Conservation (phyloP, 768 basidiomycete genomes). For the Suillus occidentalis region DNA sequence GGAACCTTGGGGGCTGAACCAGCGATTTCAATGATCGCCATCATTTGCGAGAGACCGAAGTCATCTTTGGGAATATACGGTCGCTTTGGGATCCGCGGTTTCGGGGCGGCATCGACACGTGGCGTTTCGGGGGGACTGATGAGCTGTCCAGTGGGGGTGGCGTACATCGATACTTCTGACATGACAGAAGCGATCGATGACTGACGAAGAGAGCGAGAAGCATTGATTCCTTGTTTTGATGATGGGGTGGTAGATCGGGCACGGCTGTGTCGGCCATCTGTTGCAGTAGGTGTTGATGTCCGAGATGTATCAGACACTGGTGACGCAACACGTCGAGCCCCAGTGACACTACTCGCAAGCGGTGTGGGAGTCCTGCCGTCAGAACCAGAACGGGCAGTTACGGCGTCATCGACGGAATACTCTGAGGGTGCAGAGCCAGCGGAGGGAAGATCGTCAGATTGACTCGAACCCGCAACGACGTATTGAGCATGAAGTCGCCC, state of each 20-base stretch:
- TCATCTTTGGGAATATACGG: slow-evolving; percentile 70
- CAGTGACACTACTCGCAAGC: slow-evolving; percentile 11
- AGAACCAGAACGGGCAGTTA: slow-evolving; percentile 9
- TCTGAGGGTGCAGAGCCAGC: slow-evolving; percentile 38
- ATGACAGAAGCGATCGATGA: slow-evolving; percentile 76
- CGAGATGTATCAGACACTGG: slow-evolving; percentile 27
- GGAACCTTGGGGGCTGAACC: slow-evolving; percentile 41
- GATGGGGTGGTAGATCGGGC: slow-evolving; percentile 27
- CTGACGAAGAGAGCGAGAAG: slow-evolving; percentile 45
- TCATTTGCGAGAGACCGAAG: slow-evolving; percentile 84
- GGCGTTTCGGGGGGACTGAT: slow-evolving; percentile 26
- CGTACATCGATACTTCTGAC: slow-evolving; percentile 55
- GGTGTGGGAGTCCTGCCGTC: slow-evolving; percentile 34
- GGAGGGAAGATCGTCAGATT: slow-evolving; percentile 27
- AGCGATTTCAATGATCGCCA: slow-evolving; percentile 80
- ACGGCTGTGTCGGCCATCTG: slow-evolving; percentile 13
- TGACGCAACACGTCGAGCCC: slow-evolving; percentile 22
- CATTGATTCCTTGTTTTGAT: slow-evolving; percentile 29
- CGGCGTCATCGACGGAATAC: slow-evolving; percentile 53
- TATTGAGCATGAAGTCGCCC: slow-evolving; percentile 45
- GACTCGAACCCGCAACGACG: slow-evolving; percentile 8
- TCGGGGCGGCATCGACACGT: slow-evolving; percentile 23
- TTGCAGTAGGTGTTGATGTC: slow-evolving; percentile 27
- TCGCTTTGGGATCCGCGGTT: slow-evolving; percentile 40
- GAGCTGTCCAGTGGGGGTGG: slow-evolving; percentile 39